Evolutionary conservation across 768 basidiomycete species (phyloP), one percentile per base, ranked within the genome.

Genomic region (Tulasnella sp.): DNA sequence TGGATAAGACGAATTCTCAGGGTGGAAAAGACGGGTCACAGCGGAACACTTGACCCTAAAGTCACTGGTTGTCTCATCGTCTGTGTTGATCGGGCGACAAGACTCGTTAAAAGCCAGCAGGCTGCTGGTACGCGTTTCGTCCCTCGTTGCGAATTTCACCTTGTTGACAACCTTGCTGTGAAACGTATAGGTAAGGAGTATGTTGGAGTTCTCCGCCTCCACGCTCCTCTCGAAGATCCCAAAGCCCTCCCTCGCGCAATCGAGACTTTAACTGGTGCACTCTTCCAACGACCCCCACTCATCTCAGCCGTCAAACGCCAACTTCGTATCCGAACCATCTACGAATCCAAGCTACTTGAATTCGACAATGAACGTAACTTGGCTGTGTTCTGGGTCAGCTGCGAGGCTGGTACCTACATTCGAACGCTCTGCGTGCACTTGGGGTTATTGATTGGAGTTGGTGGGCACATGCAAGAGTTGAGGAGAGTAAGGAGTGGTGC

Each of bases 381-480:
- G 73, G 94, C 89, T 52, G 96, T 99, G 25, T 99, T 99, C 86
- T 97, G 95, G 94, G 97, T 98, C 31, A 95, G 93, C 29, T 99
- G 97, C 82, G 97, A 99, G 83, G 97, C 97, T 45, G 97, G 97
- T 70, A 87, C 86, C 12, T 87, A 87, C 81, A 87, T 87, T 79
- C 92, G 97, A 82, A 99, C 97, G 0, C 87, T 99, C 67, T 99
- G 97, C 83, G 97, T 99, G 17, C 97, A 99, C 84, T 85, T 99
- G 74, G 97, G 97, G 77, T 87, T 99, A 72, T 78, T 99, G 54
- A 86, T 98, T 45, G 97, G 97, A 78, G 97, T 99, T 37, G 97
- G 97, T 31, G 97, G 96, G n/a, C 97, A 99, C 84, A 99, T 99
- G 97, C 97, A 99, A 85, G 97, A 99, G 83, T 87, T 99, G 77